These are phyloP conservation scores for Blastobotrys muscicola DNA, from an alignment of 805 yeast species.

Conservation along the genomic window DNA sequence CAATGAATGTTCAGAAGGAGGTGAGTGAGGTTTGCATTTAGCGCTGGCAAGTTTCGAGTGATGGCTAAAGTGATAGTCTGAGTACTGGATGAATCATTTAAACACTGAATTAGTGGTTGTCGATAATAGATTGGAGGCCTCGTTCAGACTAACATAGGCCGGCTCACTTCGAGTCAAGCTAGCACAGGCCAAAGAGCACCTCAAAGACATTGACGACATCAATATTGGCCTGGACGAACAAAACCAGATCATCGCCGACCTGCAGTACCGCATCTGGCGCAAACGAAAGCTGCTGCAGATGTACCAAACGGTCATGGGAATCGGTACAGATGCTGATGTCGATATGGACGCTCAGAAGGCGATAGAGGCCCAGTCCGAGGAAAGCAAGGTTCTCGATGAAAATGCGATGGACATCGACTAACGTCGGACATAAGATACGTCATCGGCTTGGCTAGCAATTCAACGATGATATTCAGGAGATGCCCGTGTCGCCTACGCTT, in stretches of 20 bases:
- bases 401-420: background rate
- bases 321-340: constrained; percentile 4
- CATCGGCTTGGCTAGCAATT: background rate
- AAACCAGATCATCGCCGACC: constrained; percentile 20
- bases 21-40: no score
- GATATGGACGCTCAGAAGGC: background rate
- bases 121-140: no score
- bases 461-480: no score
- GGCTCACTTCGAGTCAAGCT: constrained; percentile 22
- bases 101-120: no score
- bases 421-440: background rate
- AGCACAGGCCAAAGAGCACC: constrained; percentile 14
- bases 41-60: no score
- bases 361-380: background rate
- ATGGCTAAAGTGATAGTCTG: no score
- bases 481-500: background rate
- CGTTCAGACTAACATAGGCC: constrained; percentile 9
- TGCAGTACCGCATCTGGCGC: constrained; percentile 15
- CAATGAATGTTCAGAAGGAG: constrained; percentile 23
- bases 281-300: constrained; percentile 7
- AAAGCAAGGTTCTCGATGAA: background rate
- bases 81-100: no score
- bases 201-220: constrained; percentile 17
- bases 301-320: constrained; percentile 12
- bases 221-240: constrained; percentile 19